phyloP scores from a whole-genome alignment of 805 yeast genomes.

The Yarrowia yakushimensis region DNA sequence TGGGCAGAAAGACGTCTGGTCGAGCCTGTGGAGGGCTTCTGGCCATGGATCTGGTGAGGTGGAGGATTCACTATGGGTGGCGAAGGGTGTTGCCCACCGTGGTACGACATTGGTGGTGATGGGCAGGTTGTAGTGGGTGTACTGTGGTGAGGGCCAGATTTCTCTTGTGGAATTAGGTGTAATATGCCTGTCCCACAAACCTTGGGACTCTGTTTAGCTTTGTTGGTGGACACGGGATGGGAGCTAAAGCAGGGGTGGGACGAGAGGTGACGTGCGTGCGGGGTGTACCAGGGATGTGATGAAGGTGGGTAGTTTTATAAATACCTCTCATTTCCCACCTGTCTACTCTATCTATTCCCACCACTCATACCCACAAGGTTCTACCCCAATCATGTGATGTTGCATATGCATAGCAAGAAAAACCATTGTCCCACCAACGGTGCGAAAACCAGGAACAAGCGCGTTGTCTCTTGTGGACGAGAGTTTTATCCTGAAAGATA shows the following conservation, averaged over 20 bases:
- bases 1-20: background rate
- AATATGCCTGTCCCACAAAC: conserved; percentile 11
- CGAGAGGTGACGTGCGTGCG: too few species aligned
- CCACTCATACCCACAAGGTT: background rate
- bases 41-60: background rate
- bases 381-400: conserved; percentile 8
- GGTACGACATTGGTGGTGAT: conserved; percentile 11
- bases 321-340: too few species aligned
- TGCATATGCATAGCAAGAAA: conserved; percentile 1
- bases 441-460: background rate
- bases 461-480: background rate
- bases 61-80: conserved; percentile 3
- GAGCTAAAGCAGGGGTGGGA: background rate
- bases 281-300: too few species aligned
- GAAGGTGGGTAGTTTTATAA: too few species aligned
- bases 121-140: background rate
- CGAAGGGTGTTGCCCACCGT: conserved; percentile 9
- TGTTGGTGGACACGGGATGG: background rate
- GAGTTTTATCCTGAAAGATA: background rate
- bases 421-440: background rate
- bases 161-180: background rate
- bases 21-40: background rate
- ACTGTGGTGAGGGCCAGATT: background rate
- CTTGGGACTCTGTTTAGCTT: background rate
- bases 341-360: background rate